These are phyloP conservation scores for Termitomyces sp. DNA, from an alignment of 768 basidiomycete genomes.

Conservation along the genomic window DNA sequence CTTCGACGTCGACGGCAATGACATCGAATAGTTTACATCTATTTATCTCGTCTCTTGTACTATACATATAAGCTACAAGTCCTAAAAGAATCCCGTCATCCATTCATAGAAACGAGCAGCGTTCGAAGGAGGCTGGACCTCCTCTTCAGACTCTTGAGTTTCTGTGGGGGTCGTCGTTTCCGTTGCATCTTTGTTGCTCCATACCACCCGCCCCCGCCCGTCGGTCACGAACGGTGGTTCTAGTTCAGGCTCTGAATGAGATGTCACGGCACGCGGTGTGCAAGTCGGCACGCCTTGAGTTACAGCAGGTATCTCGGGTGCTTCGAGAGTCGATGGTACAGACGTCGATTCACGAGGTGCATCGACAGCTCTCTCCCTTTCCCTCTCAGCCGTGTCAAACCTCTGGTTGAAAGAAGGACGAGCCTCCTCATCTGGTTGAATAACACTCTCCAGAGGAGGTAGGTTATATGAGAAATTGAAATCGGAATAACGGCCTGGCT, in stretches of 20 bases:
- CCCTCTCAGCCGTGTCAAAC: slow-evolving; percentile 11
- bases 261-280: not conserved
- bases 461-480: not conserved
- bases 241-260: not conserved
- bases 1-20: slow-evolving; percentile 67
- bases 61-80: not conserved
- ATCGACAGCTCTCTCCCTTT: not conserved
- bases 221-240: slow-evolving; percentile 59
- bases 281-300: not conserved
- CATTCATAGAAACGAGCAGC: slow-evolving; percentile 19
- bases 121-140: slow-evolving; percentile 4
- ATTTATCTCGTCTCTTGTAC: slow-evolving; percentile 1
- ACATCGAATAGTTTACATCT: slow-evolving; percentile 38
- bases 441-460: not conserved
- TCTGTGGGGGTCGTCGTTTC: slow-evolving; percentile 6
- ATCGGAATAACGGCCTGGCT: not conserved
- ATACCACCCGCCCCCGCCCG: slow-evolving; percentile 57
- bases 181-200: slow-evolving; percentile 21
- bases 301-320: not conserved
- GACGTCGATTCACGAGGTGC: not conserved
- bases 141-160: slow-evolving; percentile 8
- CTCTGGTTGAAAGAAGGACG: not conserved
- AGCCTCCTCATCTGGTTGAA: not conserved
- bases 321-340: not conserved
- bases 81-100: slow-evolving; percentile 16